These are phyloP conservation scores for Sugiyamaella novakii DNA, from an alignment of 1,139 yeast species.

Conservation along the genomic window DNA sequence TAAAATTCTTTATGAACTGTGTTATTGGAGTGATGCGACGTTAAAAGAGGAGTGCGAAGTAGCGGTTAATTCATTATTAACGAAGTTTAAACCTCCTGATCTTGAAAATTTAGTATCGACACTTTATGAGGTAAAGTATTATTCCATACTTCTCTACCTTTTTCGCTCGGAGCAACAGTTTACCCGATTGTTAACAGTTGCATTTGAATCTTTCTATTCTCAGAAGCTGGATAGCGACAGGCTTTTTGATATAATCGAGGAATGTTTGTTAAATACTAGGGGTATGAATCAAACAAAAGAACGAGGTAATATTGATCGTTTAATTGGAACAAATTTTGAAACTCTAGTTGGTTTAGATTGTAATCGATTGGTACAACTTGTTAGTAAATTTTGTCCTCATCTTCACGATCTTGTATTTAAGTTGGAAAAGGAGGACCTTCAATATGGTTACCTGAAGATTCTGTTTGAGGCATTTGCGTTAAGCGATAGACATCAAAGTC, in stretches of 20 bases:
- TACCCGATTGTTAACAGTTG: slow-evolving; percentile 52
- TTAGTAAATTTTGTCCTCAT: slow-evolving; percentile 30
- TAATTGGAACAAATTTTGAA: slow-evolving; percentile 30
- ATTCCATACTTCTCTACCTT: slow-evolving; percentile 58
- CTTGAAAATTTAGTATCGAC: slow-evolving; percentile 50
- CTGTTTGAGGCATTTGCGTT: slow-evolving; percentile 28
- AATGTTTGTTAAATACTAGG: slow-evolving; percentile 32
- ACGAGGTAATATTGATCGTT: slow-evolving; percentile 27
- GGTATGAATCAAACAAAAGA: slow-evolving; percentile 26
- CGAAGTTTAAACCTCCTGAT: slow-evolving; percentile 61
- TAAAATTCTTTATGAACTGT: slow-evolving; percentile 53
- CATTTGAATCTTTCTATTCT: slow-evolving; percentile 36
- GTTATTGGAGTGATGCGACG: slow-evolving; percentile 45
- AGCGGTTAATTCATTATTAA: slow-evolving; percentile 67
- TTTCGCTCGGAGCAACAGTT: slow-evolving; percentile 58
- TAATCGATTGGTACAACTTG: slow-evolving; percentile 29
- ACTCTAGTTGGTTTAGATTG: slow-evolving; percentile 27
- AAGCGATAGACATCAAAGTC: slow-evolving; percentile 22
- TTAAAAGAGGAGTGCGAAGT: slow-evolving; percentile 65
- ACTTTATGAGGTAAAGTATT: slow-evolving; percentile 56
- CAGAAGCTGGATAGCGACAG: slow-evolving; percentile 23
- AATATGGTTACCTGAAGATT: slow-evolving; percentile 30
- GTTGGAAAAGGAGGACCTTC: slow-evolving; percentile 28
- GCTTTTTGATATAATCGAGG: slow-evolving; percentile 35
- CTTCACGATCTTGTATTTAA: slow-evolving; percentile 34